phyloP scores from a whole-genome alignment of 2,329 filamentous ascomycete species.

The Colletotrichum gigasporum region DNA sequence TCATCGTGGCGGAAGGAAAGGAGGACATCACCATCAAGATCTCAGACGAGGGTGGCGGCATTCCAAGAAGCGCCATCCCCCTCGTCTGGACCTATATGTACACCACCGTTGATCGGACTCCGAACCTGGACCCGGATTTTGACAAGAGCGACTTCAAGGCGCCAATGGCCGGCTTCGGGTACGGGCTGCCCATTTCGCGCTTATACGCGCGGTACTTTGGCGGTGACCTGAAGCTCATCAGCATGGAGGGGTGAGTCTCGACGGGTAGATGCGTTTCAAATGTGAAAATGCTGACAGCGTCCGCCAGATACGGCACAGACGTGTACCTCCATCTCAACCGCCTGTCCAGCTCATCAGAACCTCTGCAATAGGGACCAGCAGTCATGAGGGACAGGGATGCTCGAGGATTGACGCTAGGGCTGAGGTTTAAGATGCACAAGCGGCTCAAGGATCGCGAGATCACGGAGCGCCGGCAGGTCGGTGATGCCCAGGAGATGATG shows the following conservation, averaged over 20 bases:
- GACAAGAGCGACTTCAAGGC: slow-evolving; percentile 99
- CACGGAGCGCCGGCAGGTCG: slow-evolving; percentile 88
- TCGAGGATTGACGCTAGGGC: slow-evolving; percentile 73
- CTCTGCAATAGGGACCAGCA: slow-evolving; percentile 92
- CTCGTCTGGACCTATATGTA: slow-evolving; percentile 99
- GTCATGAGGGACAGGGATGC: slow-evolving; percentile 79
- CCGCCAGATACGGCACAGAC: slow-evolving; percentile 88
- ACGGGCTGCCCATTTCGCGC: slow-evolving; percentile 91
- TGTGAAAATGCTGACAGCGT: slow-evolving; percentile 21
- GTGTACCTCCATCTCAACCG: slow-evolving; percentile 98
- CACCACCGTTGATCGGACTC: slow-evolving; percentile 96
- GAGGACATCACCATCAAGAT: slow-evolving; percentile 99
- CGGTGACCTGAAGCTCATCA: slow-evolving; percentile 95
- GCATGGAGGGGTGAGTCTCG: slow-evolving; percentile 98
- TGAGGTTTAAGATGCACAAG: slow-evolving; percentile 69
- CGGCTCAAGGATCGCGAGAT: slow-evolving; percentile 78
- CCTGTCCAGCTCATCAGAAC: slow-evolving; percentile 93
- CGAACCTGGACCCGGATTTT: slow-evolving; percentile 94
- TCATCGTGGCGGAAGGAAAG: slow-evolving; percentile 96
- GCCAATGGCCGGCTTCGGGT: slow-evolving; percentile 99
- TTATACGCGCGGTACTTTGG: slow-evolving; percentile 98
- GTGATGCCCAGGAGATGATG: slow-evolving; percentile 83
- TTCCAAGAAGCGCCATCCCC: slow-evolving; percentile 90
- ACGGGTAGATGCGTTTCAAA: background rate
- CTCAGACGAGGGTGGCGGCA: slow-evolving; percentile 94